Evolutionary conservation across 192 early-diverging fungal species (phyloP).

Genomic region (Paraglomus occultum): DNA sequence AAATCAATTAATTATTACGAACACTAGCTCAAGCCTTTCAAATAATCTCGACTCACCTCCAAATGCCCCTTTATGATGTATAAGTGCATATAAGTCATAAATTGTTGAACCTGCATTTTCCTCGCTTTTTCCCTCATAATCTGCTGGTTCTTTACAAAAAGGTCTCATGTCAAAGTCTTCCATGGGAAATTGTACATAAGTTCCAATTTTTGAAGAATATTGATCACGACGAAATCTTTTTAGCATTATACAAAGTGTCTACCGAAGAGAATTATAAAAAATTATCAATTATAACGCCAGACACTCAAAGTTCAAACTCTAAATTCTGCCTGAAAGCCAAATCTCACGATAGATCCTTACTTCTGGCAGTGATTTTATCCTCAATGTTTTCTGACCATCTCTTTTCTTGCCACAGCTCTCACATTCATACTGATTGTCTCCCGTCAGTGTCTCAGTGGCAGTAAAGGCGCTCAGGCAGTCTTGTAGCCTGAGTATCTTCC

Average conservation of each 20-base stretch:
- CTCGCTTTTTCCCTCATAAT: constrained; percentile 1
- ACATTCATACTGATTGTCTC: constrained; percentile 39
- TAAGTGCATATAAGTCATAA: constrained; percentile 42
- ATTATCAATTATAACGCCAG: neutral
- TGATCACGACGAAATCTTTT: constrained; percentile 42
- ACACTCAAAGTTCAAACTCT: too few relatives aligned
- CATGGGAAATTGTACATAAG: constrained; percentile 44
- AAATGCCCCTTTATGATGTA: constrained; percentile 39
- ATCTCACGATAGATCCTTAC: neutral
- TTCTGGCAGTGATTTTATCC: constrained; percentile 39
- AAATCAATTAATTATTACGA: neutral
- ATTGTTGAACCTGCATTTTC: constrained; percentile 9
- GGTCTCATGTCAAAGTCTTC: constrained; percentile 45
- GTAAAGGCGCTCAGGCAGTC: constrained; percentile 44
- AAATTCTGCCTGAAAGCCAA: neutral
- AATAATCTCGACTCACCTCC: constrained; percentile 31
- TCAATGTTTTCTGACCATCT: constrained; percentile 39
- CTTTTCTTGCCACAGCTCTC: constrained; percentile 38
- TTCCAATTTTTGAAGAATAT: constrained; percentile 42
- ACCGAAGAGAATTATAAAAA: neutral
- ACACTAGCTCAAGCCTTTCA: neutral
- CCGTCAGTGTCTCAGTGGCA: constrained; percentile 42
- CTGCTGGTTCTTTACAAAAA: constrained; percentile 36
- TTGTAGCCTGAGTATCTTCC: constrained; percentile 35
- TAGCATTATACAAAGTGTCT: constrained; percentile 41